Evolutionary conservation across 2,329 filamentous ascomycete genomes (phyloP), one percentile per base, ranked within the genome.

Genomic region (Paracoccidioides brasiliensis): DNA sequence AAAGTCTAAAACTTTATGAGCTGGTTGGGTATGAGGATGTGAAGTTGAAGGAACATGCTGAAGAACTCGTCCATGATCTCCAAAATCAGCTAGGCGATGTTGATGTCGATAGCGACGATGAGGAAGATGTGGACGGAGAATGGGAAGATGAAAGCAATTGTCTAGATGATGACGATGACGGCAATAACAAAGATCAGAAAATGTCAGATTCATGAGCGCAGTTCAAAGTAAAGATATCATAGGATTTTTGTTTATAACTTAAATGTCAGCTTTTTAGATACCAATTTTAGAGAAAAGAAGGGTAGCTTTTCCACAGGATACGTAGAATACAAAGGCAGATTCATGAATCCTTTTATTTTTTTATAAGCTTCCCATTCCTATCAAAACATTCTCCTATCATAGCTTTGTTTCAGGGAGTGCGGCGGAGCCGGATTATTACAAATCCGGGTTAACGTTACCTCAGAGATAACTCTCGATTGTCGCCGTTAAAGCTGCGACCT

Each of bases 1-100:
- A 86, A 64, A 88, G 88, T 66, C 75, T 94, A 60, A 83, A 83
- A 66, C 78, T 95, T n/a, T 97, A 88, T 69, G 74, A 81, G 42
- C 67, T 80, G 63, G 79, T 93, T 63, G 83, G 91, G 53, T 97
- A 96, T 67, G 90, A 75, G 55, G 74, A 77, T 59, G 73, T 74
- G 28, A 68, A 66, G 54, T 64, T 77, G 35, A 69, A 67, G 46
- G 70, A 74, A 30, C 73, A 77, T 59, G 71, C 71, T 9, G 49
- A 68, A 43, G 74, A 76, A 55, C 64, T 76, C 50, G 69, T 74
- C 3, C 64, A 70, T 43, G 76, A 74, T 55, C 80, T 90, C 57
- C 81, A 80, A 61, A 76, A 79, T 57, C 82, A 82, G 64, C 73
- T 90, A 3, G 84, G 84, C 3, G 76, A 78, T 10, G 72, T 75